Percentiles rank a stretch among this genome's conserved stretches.
These are phyloP conservation scores for Elongisporangium undulatum DNA, from an alignment of 352 stramenopile genomes.

Conservation along the genomic window DNA sequence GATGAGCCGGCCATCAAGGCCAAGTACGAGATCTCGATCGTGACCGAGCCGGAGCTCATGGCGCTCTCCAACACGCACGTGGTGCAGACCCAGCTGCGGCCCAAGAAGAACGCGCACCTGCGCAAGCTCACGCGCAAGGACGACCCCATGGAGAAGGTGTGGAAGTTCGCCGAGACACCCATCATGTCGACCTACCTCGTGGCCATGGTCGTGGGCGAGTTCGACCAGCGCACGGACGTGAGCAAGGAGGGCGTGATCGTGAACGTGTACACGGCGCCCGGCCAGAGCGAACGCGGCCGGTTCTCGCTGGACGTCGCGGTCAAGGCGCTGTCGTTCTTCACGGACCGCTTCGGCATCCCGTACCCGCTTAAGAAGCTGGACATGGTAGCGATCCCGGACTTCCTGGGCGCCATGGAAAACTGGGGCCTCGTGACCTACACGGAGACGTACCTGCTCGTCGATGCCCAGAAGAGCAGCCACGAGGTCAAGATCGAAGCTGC, in stretches of 20 bases:
- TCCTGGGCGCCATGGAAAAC: slow-evolving; percentile 95
- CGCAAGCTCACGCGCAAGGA: slow-evolving; percentile 39
- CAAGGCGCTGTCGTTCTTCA: slow-evolving; percentile 69
- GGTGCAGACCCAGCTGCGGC: slow-evolving; percentile 60
- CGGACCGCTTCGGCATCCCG: slow-evolving; percentile 61
- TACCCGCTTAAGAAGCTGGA: slow-evolving; percentile 99
- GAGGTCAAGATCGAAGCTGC: slow-evolving; percentile 74
- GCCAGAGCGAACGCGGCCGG: slow-evolving; percentile 83
- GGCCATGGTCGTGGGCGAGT: slow-evolving; percentile 94
- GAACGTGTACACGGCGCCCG: slow-evolving; percentile 93
- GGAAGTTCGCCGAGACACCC: slow-evolving; percentile 91
- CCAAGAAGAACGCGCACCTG: slow-evolving; percentile 56
- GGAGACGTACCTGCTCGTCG: slow-evolving; percentile 89
- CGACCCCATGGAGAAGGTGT: slow-evolving; percentile 50
- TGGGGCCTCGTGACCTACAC: slow-evolving; percentile 96
- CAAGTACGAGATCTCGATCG: slow-evolving; percentile 91
- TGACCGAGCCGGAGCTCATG: slow-evolving; percentile 87
- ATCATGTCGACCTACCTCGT: slow-evolving; percentile 98
- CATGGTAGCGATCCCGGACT: slow-evolving; percentile 96
- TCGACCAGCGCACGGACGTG: slow-evolving; percentile 91
- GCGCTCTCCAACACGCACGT: slow-evolving; percentile 97
- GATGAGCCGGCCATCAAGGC: slow-evolving; percentile 97
- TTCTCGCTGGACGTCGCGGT: slow-evolving; percentile 87
- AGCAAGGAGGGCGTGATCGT: slow-evolving; percentile 90
- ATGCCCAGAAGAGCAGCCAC: slow-evolving; percentile 54